These are phyloP conservation scores for Aureobasidium namibiae DNA, from an alignment of 2,329 filamentous ascomycete genomes.

Conservation along the genomic window DNA sequence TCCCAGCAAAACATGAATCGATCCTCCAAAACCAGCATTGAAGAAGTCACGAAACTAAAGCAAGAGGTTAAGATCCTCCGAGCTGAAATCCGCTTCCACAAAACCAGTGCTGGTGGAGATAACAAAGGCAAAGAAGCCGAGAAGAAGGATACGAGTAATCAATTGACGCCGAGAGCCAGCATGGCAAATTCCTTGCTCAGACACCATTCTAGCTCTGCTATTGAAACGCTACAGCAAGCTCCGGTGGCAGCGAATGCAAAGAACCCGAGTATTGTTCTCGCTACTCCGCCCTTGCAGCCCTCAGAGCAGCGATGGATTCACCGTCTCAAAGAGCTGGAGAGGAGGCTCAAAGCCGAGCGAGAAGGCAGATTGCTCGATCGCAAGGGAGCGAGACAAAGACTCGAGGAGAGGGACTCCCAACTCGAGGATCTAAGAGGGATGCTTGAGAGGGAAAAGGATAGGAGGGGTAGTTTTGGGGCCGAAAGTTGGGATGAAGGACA, in stretches of 20 bases:
- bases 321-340: slow-evolving; percentile 77
- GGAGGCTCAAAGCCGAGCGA: slow-evolving; percentile 78
- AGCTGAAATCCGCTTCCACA: slow-evolving; percentile 58
- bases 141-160: slow-evolving; percentile 13
- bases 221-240: slow-evolving; percentile 31
- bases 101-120: slow-evolving; percentile 20
- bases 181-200: slow-evolving; percentile 46
- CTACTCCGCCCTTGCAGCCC: slow-evolving; percentile 31
- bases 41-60: slow-evolving; percentile 52
- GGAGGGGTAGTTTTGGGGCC: slow-evolving; percentile 21
- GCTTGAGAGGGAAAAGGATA: slow-evolving; percentile 49
- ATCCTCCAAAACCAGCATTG: slow-evolving; percentile 25
- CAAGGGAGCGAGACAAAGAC: slow-evolving; percentile 67
- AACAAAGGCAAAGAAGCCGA: not conserved
- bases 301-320: slow-evolving; percentile 76
- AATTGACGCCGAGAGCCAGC: slow-evolving; percentile 25
- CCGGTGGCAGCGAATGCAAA: not conserved
- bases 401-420: slow-evolving; percentile 67
- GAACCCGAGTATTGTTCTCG: slow-evolving; percentile 25
- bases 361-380: slow-evolving; percentile 81
- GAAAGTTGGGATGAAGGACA: not conserved
- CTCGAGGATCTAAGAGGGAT: slow-evolving; percentile 61
- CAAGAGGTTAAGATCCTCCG: slow-evolving; percentile 53
- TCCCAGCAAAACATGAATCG: slow-evolving; percentile 24
- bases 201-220: slow-evolving; percentile 44